Conservation (phyloP, 2,329 filamentous ascomycete species). For the Pyricularia grisea region DNA sequence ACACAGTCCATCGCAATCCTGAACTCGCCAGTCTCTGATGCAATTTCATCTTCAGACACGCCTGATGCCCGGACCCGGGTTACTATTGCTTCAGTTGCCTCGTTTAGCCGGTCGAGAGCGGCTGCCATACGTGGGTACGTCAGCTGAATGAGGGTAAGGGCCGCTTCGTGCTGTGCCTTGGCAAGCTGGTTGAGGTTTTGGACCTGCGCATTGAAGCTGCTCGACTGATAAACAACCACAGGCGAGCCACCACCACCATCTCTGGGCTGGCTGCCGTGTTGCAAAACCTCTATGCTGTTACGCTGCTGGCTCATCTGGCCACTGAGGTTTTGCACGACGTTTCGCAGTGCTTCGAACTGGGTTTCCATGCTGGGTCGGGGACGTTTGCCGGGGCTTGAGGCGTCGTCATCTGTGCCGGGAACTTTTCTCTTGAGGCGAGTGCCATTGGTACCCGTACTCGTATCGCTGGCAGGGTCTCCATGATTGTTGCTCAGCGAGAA, state of each 20-base stretch:
- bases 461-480: neutral
- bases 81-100: neutral
- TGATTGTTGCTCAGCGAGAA: neutral
- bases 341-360: slow-evolving; percentile 7
- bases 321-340: slow-evolving; percentile 5
- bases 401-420: neutral
- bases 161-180: neutral
- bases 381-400: neutral
- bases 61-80: neutral
- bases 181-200: neutral
- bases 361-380: neutral
- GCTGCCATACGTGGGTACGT: neutral
- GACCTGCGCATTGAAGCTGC: neutral
- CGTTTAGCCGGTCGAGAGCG: neutral
- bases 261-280: neutral
- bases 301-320: neutral
- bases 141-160: neutral
- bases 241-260: neutral
- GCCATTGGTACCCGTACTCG: neutral
- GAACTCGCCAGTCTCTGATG: neutral
- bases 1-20: neutral
- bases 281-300: neutral
- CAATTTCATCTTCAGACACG: neutral
- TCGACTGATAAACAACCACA: neutral
- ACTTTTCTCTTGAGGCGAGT: neutral